phyloP scores from a whole-genome alignment of 2,329 filamentous ascomycete species.

The Penicillium occitanis region DNA sequence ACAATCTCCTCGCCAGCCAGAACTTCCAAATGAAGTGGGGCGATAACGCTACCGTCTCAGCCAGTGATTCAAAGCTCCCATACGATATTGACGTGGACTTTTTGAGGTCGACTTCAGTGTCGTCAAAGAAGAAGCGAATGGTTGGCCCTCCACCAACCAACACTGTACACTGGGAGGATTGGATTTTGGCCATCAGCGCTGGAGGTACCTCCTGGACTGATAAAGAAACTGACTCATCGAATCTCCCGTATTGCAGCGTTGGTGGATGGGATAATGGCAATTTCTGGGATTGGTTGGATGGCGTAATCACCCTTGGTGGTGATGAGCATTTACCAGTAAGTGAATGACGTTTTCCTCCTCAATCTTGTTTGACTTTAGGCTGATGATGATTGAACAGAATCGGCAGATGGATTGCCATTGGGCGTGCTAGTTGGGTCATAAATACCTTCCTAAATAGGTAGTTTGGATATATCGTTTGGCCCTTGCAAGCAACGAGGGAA shows the following conservation, averaged over 20 bases:
- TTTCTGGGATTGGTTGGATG: slow-evolving; percentile 12
- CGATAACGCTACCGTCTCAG: neutral
- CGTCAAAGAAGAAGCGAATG: slow-evolving; percentile 1
- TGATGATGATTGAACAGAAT: slow-evolving; percentile 9
- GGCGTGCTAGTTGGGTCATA: neutral
- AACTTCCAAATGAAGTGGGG: slow-evolving; percentile 10
- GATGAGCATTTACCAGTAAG: slow-evolving; percentile 12
- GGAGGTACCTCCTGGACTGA: slow-evolving; percentile 6
- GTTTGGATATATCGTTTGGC: neutral
- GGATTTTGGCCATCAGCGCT: slow-evolving; percentile 6
- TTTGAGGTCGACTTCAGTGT: neutral
- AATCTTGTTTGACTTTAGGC: neutral
- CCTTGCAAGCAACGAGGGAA: neutral
- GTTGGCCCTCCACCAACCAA: neutral
- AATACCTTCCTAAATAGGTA: neutral
- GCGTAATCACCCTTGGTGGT: neutral
- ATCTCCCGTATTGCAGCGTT: slow-evolving; percentile 14
- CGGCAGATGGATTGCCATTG: slow-evolving; percentile 16
- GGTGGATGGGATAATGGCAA: slow-evolving; percentile 13
- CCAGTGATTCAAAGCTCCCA: slow-evolving; percentile 5
- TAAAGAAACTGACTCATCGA: slow-evolving; percentile 8
- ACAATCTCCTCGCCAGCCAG: slow-evolving; percentile 2
- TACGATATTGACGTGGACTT: slow-evolving; percentile 13
- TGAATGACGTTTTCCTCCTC: neutral
- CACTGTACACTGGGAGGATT: slow-evolving; percentile 4